Evolutionary conservation across 75 land plant genomes (phyloP), one percentile per base, ranked within the genome.

Genomic region (Pseudotsuga menziesii): DNA sequence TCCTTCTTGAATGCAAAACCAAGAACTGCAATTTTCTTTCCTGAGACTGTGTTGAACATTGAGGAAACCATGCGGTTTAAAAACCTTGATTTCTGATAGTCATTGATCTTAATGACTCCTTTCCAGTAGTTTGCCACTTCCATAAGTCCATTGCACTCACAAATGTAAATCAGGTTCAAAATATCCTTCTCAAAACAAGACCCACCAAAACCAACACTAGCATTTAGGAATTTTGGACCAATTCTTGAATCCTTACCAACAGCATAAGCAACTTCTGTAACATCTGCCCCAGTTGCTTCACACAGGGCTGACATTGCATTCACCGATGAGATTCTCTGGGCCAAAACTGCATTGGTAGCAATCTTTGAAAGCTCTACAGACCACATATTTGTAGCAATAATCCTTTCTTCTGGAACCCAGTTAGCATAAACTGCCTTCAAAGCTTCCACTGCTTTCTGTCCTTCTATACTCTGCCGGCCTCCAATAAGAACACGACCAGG

Each of bases 141-240:
- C 32, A 82, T 56, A 5, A 93, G 83, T 12, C 96, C 96, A 80
- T 91, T 87, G 87, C 96, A 91, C 79, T 93, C 91, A 63, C 91
- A 93, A 48, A 93, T 91, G 75, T 93, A 93, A 41, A 93, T 84
- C 75, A 93, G 71, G 86, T 89, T 93, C 26, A 93, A 82, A 27
- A 93, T 93, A 57, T 91, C 96, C 84, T 91, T 93, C 78, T 93
- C 94, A 82, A 93, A 93, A 81, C 93, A 92, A 9, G 95, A 91
- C n/a, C 95, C 95, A 20, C 95, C 95, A 72, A 92, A 92, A 36
- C 96, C 96, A 29, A 93, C 96, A 61, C 91, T 87, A 36, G 94
- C 88, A 75, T 91, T 91, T 48, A 93, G 76, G 71, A 93, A 93
- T 83, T 84, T 85, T 5, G 92, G 86, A 3, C 95, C 95, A 72